Percentiles rank a stretch among this genome's conserved stretches.
Evolutionary conservation across 768 basidiomycete species (phyloP).

Genomic region (Agaricus blazei): DNA sequence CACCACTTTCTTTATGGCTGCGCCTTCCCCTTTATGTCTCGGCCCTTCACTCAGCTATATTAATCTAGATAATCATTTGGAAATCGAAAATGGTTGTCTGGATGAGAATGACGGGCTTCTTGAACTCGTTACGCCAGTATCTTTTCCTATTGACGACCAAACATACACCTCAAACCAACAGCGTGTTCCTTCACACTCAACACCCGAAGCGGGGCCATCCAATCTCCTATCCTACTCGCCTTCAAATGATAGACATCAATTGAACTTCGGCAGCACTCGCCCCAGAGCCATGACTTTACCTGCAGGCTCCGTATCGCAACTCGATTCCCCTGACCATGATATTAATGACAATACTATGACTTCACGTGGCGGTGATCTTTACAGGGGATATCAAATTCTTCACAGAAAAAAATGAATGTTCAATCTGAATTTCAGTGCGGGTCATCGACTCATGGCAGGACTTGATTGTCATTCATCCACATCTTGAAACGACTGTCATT

Average conservation of each 20-base stretch:
- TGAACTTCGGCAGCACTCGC: neutral
- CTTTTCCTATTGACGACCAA: no score
- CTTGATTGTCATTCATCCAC: no score
- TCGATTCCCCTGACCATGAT: no score
- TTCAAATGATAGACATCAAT: no score
- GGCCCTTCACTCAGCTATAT: neutral
- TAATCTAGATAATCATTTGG: neutral
- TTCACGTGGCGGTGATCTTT: neutral
- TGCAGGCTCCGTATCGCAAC: no score
- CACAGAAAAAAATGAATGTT: neutral
- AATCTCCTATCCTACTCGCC: no score
- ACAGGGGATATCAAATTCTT: neutral
- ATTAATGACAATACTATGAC: neutral
- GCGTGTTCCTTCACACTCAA: no score
- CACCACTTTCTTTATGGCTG: neutral
- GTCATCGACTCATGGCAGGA: neutral
- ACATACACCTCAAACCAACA: no score
- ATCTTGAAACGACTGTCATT: no score
- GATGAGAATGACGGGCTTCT: neutral
- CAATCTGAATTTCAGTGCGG: neutral
- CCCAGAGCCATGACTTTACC: no score
- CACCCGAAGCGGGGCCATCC: no score
- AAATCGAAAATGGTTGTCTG: neutral
- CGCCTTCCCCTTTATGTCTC: neutral
- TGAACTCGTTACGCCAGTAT: neutral